Evolutionary conservation across 179 eudicot genomes (phyloP).

Genomic region (Sideroxylon spinosum): DNA sequence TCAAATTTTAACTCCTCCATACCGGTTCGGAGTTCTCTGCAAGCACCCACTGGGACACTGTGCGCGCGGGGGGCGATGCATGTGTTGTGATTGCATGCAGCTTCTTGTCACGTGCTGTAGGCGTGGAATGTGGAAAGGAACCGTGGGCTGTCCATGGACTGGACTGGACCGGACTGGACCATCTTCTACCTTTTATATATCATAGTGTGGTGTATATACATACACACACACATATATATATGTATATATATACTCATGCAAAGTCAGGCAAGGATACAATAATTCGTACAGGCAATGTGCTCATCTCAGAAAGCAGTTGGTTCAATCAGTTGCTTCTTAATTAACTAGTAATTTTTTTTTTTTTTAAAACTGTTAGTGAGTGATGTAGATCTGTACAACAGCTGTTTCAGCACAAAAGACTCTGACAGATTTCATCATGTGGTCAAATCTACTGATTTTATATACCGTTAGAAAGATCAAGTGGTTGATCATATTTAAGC

Average conservation of each 20-base stretch:
- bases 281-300: background rate
- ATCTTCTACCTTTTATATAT: too few relatives aligned
- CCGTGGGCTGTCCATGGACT: background rate
- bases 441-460: background rate
- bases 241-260: too few relatives aligned
- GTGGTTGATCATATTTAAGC: background rate
- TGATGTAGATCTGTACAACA: background rate
- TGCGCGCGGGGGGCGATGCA: background rate
- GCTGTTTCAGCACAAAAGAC: conserved; percentile 10
- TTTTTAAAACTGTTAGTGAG: background rate
- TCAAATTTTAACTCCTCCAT: too few relatives aligned
- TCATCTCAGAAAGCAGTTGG: background rate
- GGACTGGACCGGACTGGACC: too few relatives aligned
- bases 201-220: too few relatives aligned
- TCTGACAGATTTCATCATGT: background rate
- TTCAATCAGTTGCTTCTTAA: background rate
- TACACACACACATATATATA: too few relatives aligned
- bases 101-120: background rate
- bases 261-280: too few relatives aligned
- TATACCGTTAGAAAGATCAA: too few relatives aligned
- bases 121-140: conserved; percentile 1
- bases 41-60: background rate
- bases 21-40: too few relatives aligned
- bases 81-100: background rate
- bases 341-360: background rate